Conservation (phyloP, 192 early-diverging fungal genomes). For the Gryganskiella cystojenkinii region DNA sequence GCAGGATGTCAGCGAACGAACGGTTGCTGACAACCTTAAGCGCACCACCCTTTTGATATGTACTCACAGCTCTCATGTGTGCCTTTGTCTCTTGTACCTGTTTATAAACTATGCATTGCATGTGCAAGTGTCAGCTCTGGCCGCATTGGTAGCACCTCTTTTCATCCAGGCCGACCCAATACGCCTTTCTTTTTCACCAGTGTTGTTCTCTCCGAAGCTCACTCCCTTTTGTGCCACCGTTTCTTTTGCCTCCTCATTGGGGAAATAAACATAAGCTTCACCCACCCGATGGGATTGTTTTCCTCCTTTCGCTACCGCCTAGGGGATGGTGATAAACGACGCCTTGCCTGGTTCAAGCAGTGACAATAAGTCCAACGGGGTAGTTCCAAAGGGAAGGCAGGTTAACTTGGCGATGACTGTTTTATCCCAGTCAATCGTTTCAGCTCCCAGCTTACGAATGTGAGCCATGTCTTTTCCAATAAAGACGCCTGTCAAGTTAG, state of each 20-base stretch:
- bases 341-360: slow-evolving; percentile 3
- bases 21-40: not conserved
- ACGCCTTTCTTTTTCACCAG: too few relatives aligned
- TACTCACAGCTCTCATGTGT: slow-evolving; percentile 11
- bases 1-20: not conserved
- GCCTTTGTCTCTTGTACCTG: not conserved
- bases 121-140: not conserved
- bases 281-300: not conserved
- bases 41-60: slow-evolving; percentile 9
- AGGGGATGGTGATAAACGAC: not conserved
- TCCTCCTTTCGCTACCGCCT: not conserved
- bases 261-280: slow-evolving; percentile 13
- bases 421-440: not conserved
- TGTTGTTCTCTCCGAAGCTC: not conserved
- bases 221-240: not conserved
- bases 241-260: not conserved
- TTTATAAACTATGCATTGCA: slow-evolving; percentile 1
- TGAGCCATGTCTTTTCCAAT: slow-evolving; percentile 5
- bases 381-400: slow-evolving; percentile 3
- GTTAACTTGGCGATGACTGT: not conserved
- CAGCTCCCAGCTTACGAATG: not conserved
- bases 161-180: not conserved
- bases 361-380: not conserved
- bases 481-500: not conserved
- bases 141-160: slow-evolving; percentile 8